Conservation (phyloP, 129 eudicot species). For the Gnaphalium uliginosum region DNA sequence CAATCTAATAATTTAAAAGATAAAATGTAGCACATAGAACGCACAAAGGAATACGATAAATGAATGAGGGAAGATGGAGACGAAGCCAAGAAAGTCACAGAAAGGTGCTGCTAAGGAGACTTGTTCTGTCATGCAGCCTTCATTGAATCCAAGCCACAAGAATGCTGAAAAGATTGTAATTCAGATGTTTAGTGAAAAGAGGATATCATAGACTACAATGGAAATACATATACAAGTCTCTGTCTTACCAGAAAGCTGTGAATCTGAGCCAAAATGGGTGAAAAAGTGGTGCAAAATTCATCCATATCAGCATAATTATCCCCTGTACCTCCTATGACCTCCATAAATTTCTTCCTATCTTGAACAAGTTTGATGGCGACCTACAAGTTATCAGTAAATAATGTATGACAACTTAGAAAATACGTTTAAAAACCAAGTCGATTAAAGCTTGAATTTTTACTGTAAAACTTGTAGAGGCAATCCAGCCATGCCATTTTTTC, state of each 20-base stretch:
- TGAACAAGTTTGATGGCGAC: slow-evolving; percentile 84
- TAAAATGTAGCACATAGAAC: too few species aligned
- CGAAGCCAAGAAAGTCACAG: too few species aligned
- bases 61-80: too few species aligned
- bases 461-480: slow-evolving; percentile 84
- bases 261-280: slow-evolving; percentile 76
- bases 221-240: not conserved
- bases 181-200: too few species aligned
- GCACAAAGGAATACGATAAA: too few species aligned
- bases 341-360: slow-evolving; percentile 88
- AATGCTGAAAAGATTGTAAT: slow-evolving; percentile 19
- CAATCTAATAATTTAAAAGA: too few species aligned
- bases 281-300: slow-evolving; percentile 62
- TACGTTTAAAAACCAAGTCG: not conserved
- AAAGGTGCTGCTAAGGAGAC: too few species aligned
- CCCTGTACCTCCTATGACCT: slow-evolving; percentile 62
- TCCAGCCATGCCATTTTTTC: slow-evolving; percentile 98
- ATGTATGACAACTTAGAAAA: too few species aligned
- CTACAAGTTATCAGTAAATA: slow-evolving; percentile 27
- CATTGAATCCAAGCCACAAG: slow-evolving; percentile 38
- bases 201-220: too few species aligned
- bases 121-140: slow-evolving; percentile 31
- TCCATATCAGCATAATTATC: slow-evolving; percentile 73
- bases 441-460: slow-evolving; percentile 25
- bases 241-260: slow-evolving; percentile 79